Base-by-base conservation (phyloP, 2,329 filamentous ascomycete genomes). In the Knoxdaviesia capensis region DNA sequence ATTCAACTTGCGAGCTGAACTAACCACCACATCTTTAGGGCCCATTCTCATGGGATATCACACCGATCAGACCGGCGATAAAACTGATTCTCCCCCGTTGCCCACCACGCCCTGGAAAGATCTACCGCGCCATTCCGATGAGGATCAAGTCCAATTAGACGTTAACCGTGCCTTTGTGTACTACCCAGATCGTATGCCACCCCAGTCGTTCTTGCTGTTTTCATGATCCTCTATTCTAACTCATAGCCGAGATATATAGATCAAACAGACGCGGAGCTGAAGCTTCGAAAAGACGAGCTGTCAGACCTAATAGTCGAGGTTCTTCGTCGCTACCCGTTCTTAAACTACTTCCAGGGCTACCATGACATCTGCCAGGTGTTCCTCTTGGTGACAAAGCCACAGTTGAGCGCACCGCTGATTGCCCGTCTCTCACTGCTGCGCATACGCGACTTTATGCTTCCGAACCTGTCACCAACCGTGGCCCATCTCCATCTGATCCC, bases 281-380 rank as follows among this genome's bases (percentile, higher is more conserved):
- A 74, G 39, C 57, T 58, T 37, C 79, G 81, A 54, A 94, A 90
- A 55, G 56, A 66, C 43, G 77, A 90, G 53, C 71, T 98, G 2
- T 88, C 77, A 6, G 63, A 74, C 47, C 68, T 98, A 41, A 96
- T 98, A 52, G 73, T 74, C 41, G 71, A 80, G 48, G 75, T 92
- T 9, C 71, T 98, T 38, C 79, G 92, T 42, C 72, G 72, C 33
- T 71, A 92, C 52, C 85, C 87, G 10, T 77, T 79, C 56, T 73
- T 98, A 34, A 85, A 77, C 64, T 98, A 98, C 62, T 98, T 98
- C 59, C 90, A 98, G 63, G 90, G 90, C 56, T 98, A 92, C 57
- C 90, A 98, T 59, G 90, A 98, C 62, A 96, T 98, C 53, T 90
- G 84, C 51, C 92, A 98, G 61, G 90, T 98, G 29, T 70, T 98